Evolutionary conservation across 2,329 filamentous ascomycete genomes (phyloP).

Genomic region (Blastomyces emzantsi): DNA sequence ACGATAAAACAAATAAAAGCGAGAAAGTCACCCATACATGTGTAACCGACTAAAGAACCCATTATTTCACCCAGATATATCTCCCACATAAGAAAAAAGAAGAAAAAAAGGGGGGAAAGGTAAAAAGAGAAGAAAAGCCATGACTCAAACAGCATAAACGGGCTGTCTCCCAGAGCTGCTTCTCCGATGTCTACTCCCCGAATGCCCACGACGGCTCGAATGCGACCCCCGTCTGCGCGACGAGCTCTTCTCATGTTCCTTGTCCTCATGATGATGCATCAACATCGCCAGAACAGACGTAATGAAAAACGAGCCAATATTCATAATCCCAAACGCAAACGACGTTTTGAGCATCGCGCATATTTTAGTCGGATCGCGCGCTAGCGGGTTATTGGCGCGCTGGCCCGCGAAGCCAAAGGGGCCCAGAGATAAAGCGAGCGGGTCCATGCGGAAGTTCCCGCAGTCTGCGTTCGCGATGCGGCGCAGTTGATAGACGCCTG

Average conservation of each 20-base stretch:
- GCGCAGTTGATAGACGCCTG: constrained; percentile 50
- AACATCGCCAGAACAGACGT: constrained; percentile 60
- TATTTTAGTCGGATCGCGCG: constrained; percentile 57
- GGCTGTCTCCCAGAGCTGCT: constrained; percentile 23
- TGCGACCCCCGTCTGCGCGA: constrained; percentile 23
- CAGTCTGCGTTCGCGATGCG: constrained; percentile 57
- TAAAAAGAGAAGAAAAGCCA: neutral
- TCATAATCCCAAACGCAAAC: constrained; percentile 88
- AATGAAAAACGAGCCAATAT: constrained; percentile 68
- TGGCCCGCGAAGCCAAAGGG: constrained; percentile 49
- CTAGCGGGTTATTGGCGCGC: constrained; percentile 39
- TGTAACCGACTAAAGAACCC: neutral
- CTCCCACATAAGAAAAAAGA: neutral
- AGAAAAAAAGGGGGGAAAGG: neutral
- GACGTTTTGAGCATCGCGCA: constrained; percentile 88
- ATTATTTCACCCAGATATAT: neutral
- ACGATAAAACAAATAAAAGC: neutral
- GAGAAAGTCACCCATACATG: neutral
- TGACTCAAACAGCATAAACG: constrained; percentile 23
- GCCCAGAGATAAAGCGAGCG: constrained; percentile 53
- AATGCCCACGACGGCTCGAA: constrained; percentile 23
- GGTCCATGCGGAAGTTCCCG: constrained; percentile 45
- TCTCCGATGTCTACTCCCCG: constrained; percentile 12
- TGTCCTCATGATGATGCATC: constrained; percentile 29
- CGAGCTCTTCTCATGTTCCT: constrained; percentile 34